Evolutionary conservation across 1,284 basidiomycete genomes (phyloP).

Genomic region (Phlebopus sp.): DNA sequence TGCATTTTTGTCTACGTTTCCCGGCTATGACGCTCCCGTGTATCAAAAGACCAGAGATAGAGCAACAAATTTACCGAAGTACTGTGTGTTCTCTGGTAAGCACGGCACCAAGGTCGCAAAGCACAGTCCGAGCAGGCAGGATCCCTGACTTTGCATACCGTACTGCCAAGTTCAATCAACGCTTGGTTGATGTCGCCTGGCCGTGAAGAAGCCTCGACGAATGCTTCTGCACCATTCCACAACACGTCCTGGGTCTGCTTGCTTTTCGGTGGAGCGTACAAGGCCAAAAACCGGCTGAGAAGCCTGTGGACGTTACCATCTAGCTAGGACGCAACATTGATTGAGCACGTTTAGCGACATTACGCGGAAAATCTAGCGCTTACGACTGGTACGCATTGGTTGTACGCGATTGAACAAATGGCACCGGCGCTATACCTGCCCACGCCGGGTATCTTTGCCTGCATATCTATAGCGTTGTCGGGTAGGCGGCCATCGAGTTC

Average conservation of each 20-base stretch:
- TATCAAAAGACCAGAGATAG: too few species aligned
- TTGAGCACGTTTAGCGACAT: background rate
- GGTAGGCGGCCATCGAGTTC: conserved; percentile 75
- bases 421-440: conserved; percentile 91
- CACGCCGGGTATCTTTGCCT: conserved; percentile 85
- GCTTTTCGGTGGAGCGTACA: conserved; percentile 78
- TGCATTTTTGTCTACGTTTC: conserved; percentile 15
- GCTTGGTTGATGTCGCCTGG: conserved; percentile 89
- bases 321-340: conserved; percentile 45
- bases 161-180: conserved; percentile 85
- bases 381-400: conserved; percentile 79
- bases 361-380: conserved; percentile 27
- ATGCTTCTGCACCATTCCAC: conserved; percentile 73
- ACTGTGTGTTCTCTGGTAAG: conserved; percentile 40
- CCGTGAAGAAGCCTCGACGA: conserved; percentile 56
- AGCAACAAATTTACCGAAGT: conserved; percentile 6
- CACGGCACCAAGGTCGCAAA: conserved; percentile 64
- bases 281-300: conserved; percentile 75
- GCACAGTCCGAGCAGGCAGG: conserved; percentile 78
- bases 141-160: conserved; percentile 82
- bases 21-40: conserved; percentile 2
- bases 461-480: conserved; percentile 75
- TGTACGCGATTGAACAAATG: conserved; percentile 88
- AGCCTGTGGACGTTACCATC: conserved; percentile 92
- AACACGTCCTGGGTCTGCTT: conserved; percentile 77